Conservation (phyloP, 345 rosid species). For the Bruguiera parviflora region DNA sequence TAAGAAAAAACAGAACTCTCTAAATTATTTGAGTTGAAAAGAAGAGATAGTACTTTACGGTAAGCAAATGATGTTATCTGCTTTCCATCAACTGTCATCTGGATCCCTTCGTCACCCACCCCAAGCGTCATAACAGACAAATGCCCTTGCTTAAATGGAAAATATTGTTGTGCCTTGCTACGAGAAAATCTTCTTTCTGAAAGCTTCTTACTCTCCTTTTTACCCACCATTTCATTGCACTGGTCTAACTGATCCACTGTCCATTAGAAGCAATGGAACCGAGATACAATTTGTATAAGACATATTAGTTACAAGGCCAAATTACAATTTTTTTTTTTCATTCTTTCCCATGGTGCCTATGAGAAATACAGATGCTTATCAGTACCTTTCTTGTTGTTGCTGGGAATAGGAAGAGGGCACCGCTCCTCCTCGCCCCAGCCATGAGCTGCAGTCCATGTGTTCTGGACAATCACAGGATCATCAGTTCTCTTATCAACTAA, state of each 20-base stretch:
- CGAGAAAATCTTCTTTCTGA: conserved; percentile 10
- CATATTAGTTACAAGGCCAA: no score
- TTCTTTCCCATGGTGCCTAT: background rate
- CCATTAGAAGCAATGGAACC: no score
- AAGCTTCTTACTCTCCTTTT: background rate
- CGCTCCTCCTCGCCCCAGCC: conserved; percentile 1
- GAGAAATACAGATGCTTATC: background rate
- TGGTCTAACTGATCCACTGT: background rate
- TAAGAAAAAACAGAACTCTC: background rate
- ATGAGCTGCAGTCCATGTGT: background rate
- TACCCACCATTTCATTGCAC: background rate
- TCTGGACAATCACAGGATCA: background rate
- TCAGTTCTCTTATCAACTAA: background rate
- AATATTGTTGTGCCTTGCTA: conserved; percentile 35
- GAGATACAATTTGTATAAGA: no score
- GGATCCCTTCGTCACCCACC: conserved; percentile 80
- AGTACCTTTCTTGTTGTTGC: background rate
- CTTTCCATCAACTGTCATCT: conserved; percentile 88
- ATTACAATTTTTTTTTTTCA: no score
- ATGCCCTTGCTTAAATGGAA: conserved; percentile 72
- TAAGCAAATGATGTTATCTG: conserved; percentile 87
- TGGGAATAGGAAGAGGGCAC: conserved; percentile 1
- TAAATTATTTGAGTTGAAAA: conserved; percentile 3
- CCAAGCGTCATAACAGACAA: conserved; percentile 73
- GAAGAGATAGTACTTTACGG: conserved; percentile 57